These are phyloP conservation scores for Hyphopichia khmerensis DNA, from an alignment of 1,139 yeast genomes.

Conservation along the genomic window DNA sequence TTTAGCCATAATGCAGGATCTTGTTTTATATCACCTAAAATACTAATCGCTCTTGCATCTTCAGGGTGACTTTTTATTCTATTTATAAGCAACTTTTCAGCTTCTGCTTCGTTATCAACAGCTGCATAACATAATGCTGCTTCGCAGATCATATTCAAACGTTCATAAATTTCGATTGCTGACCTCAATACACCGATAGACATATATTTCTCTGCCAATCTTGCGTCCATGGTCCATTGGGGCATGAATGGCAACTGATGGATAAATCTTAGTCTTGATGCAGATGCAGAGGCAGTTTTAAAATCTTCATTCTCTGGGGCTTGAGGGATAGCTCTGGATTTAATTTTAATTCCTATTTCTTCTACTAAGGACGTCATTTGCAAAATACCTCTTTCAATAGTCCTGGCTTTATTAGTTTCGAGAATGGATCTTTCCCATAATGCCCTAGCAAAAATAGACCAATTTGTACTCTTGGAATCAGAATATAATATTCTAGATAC, in stretches of 20 bases:
- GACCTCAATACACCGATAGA: conserved; percentile 82
- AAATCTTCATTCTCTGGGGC: conserved; percentile 30
- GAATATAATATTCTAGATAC: conserved; percentile 68
- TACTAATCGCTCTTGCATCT: conserved; percentile 82
- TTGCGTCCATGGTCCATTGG: conserved; percentile 81
- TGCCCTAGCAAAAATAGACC: conserved; percentile 81
- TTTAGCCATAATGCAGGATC: conserved; percentile 79
- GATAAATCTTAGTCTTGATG: conserved; percentile 62
- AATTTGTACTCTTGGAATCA: conserved; percentile 51
- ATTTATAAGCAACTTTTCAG: conserved; percentile 54
- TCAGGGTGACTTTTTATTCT: conserved; percentile 60
- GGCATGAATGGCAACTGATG: conserved; percentile 79
- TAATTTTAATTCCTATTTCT: conserved; percentile 74
- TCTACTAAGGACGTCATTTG: conserved; percentile 93
- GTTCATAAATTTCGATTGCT: conserved; percentile 85
- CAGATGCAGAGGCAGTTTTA: conserved; percentile 29
- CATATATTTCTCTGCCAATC: conserved; percentile 84
- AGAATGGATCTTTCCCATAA: conserved; percentile 87
- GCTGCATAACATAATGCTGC: conserved; percentile 92
- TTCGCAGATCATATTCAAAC: conserved; percentile 75
- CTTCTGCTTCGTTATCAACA: conserved; percentile 70
- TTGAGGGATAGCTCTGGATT: conserved; percentile 59
- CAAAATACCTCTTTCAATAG: conserved; percentile 89
- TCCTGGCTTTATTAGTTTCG: conserved; percentile 78
- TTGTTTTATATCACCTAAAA: conserved; percentile 80